Base-by-base conservation (phyloP, 23 red algal genomes). In the Chondrus crispus region DNA sequence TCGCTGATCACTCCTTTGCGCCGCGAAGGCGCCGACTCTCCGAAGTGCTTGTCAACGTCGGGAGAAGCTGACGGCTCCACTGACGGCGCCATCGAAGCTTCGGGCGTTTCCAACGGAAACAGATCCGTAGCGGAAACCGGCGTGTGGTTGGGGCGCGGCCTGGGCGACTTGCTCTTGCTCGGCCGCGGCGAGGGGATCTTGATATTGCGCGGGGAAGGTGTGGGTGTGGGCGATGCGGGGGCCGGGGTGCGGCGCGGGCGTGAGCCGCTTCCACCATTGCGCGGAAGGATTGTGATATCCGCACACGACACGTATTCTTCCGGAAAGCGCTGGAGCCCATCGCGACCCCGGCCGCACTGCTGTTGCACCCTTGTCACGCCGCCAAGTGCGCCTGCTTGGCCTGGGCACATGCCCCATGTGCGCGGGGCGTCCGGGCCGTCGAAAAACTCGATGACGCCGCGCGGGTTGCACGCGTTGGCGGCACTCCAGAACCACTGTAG, bases 401-500 rank as follows among this genome's bases (percentile, higher is more conserved):
- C 88, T 24, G 38, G 46, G 69, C 91, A 94, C n/a, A 3, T 86
- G 16, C 81, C 91, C 80, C 81, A 87, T 14, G 33, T 53, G 4
- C 1, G 2, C 10, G 91, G 91, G 30, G 58, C 38, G 30, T 64
- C 48, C 0, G 91, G 82, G 4, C 81, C 81, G 22, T 85, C 82
- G 50, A 87, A 94, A 58, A 87, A 94, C 2, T 86, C 91, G 8
- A 85, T 5, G 1, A 94, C 68, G 6, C 91, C 91, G 55, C 68
- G 62, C 8, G 91, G 91, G 40, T 94, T 94, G 57, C 91, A 94
- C 72, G 28, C 20, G 36, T 94, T 94, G 3, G 62, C 91, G 0
- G 91, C 12, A 18, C 45, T 82, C 91, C 91, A 94, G 51, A 87
- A 94, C 80, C 80, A 94, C 42, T 94, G 91, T 40, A 94, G 51